These are phyloP conservation scores for Saturnispora zaruensis DNA, from an alignment of 805 yeast genomes.

Conservation along the genomic window DNA sequence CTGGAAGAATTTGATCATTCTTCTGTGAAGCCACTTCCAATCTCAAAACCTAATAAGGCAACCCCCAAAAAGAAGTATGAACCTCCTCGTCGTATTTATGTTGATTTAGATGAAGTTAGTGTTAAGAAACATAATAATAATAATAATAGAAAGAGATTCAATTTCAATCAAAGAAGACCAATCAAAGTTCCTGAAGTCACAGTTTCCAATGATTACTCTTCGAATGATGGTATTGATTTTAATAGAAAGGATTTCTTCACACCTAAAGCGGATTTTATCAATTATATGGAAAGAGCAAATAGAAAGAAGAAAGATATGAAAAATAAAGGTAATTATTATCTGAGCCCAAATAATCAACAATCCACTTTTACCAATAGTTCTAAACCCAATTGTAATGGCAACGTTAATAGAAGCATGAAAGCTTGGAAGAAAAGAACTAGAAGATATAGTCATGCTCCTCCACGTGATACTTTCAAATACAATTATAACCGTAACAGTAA, in stretches of 20 bases:
- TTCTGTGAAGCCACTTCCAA: slow-evolving; percentile 1
- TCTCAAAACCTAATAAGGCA: not conserved
- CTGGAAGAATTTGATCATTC: slow-evolving; percentile 6
- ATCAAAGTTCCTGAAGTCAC: slow-evolving; percentile 23
- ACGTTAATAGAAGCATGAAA: slow-evolving; percentile 18
- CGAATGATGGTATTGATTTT: slow-evolving; percentile 26
- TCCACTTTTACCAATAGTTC: slow-evolving; percentile 4
- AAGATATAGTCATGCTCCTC: slow-evolving; percentile 16
- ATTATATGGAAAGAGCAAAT: slow-evolving; percentile 60
- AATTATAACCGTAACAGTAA: slow-evolving; percentile 12
- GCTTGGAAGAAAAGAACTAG: slow-evolving; percentile 26
- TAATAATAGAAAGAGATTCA: slow-evolving; percentile 10
- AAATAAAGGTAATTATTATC: slow-evolving; percentile 11
- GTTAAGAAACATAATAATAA: not conserved
- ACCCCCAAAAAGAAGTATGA: slow-evolving; percentile 11
- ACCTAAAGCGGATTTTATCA: slow-evolving; percentile 64
- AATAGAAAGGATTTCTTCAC: slow-evolving; percentile 70
- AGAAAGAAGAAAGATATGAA: slow-evolving; percentile 16
- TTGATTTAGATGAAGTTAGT: slow-evolving; percentile 5
- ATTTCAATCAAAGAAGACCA: slow-evolving; percentile 22
- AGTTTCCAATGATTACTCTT: slow-evolving; percentile 11
- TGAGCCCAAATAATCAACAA: not conserved
- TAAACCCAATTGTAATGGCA: slow-evolving; percentile 8
- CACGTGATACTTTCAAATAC: slow-evolving; percentile 8
- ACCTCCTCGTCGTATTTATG: slow-evolving; percentile 12